phyloP scores from a whole-genome alignment of 257 asterid species.

The Solanum piurae region DNA sequence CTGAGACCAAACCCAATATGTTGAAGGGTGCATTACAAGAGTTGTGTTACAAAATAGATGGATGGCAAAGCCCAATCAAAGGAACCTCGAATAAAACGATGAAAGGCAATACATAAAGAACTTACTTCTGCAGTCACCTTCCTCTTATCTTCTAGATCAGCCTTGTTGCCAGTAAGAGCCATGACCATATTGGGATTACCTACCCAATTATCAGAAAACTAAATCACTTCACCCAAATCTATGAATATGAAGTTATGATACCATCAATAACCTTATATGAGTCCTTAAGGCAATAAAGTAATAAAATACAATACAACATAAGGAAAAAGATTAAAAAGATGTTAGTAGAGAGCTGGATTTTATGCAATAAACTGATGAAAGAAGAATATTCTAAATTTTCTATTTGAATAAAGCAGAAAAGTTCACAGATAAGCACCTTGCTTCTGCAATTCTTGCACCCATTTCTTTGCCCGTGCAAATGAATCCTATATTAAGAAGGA shows the following conservation, averaged over 20 bases:
- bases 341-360: background rate
- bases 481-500: slow-evolving; percentile 42
- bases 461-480: slow-evolving; percentile 79
- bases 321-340: background rate
- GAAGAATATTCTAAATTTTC: background rate
- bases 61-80: background rate
- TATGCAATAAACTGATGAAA: background rate
- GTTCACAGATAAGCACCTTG: slow-evolving; percentile 49
- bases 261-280: background rate
- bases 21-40: background rate
- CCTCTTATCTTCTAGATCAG: slow-evolving; percentile 89
- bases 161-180: slow-evolving; percentile 94
- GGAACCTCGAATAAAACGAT: background rate
- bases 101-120: background rate
- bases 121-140: slow-evolving; percentile 71
- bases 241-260: background rate
- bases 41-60: background rate
- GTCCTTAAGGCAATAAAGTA: background rate
- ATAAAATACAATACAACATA: background rate
- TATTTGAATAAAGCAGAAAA: background rate
- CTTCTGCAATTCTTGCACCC: slow-evolving; percentile 97
- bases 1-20: background rate
- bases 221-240: background rate
- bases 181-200: slow-evolving; percentile 85
- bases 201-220: background rate